These are phyloP conservation scores for Gossypioides kirkii DNA, from an alignment of 345 rosid genomes.

Conservation along the genomic window DNA sequence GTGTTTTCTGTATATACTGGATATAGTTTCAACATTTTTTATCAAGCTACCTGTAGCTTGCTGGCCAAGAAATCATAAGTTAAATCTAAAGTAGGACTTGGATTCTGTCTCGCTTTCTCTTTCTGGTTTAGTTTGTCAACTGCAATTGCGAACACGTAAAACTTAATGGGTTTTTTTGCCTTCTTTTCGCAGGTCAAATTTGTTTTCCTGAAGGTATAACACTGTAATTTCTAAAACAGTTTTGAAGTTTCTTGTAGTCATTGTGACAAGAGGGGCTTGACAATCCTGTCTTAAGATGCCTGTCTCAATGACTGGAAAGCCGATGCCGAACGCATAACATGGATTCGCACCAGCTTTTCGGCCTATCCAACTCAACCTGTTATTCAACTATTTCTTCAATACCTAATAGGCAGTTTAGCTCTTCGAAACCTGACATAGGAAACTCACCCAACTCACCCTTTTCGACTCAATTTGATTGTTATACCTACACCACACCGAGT, in stretches of 20 bases:
- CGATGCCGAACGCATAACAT: conserved; percentile 33
- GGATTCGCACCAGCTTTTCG: conserved; percentile 45
- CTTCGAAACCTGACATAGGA: conserved; percentile 30
- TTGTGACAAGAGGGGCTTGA: neutral
- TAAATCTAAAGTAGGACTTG: neutral
- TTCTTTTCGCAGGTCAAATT: conserved; percentile 27
- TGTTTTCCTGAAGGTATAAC: neutral
- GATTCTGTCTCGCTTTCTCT: neutral
- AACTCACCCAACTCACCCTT: conserved; percentile 46
- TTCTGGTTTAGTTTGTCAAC: neutral
- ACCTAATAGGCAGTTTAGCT: conserved; percentile 33
- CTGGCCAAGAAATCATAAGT: neutral
- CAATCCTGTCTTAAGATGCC: neutral
- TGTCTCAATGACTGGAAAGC: conserved; percentile 8
- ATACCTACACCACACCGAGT: conserved; percentile 33
- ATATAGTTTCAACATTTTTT: too few relatives aligned
- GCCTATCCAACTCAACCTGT: conserved; percentile 36
- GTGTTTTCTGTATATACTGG: too few relatives aligned
- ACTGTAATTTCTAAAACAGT: neutral
- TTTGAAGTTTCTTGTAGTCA: conserved; percentile 11
- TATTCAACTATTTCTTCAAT: conserved; percentile 29
- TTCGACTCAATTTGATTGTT: conserved; percentile 33
- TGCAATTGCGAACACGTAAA: neutral
- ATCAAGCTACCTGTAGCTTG: too few relatives aligned
- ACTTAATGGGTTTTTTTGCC: conserved; percentile 9